Evolutionary conservation across 129 eudicot genomes (phyloP).

Genomic region (Helianthus tuberosus): DNA sequence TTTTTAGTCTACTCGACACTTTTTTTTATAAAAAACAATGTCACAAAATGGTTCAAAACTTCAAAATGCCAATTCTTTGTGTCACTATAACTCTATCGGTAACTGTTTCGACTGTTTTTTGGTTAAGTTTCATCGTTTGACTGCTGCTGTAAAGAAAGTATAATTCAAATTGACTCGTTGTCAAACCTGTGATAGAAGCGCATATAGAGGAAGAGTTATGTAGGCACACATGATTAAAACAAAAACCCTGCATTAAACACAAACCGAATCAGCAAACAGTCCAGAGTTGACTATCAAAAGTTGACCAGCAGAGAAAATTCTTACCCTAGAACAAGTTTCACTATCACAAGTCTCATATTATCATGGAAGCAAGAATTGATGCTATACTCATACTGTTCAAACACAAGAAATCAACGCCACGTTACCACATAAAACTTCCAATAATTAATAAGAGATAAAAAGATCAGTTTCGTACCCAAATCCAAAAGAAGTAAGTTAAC

Average conservation of each 20-base stretch:
- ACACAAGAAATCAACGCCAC: not conserved
- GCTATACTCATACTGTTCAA: slow-evolving; percentile 72
- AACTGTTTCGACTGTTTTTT: no score
- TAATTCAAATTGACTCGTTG: no score
- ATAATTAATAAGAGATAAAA: not conserved
- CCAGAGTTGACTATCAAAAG: not conserved
- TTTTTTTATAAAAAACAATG: no score
- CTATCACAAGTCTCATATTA: slow-evolving; percentile 41
- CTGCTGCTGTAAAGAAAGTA: no score
- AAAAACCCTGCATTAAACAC: slow-evolving; percentile 48
- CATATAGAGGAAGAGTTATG: slow-evolving; percentile 85
- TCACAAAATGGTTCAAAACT: no score
- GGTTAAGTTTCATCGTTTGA: no score
- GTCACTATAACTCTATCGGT: no score
- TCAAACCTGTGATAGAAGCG: slow-evolving; percentile 85
- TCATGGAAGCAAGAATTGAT: slow-evolving; percentile 83
- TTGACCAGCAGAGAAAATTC: not conserved
- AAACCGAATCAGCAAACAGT: slow-evolving; percentile 18
- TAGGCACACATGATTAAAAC: slow-evolving; percentile 80
- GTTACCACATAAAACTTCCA: not conserved
- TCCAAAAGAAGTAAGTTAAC: slow-evolving; percentile 86
- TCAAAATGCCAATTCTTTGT: no score
- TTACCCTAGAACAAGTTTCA: slow-evolving; percentile 72
- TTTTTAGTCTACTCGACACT: no score
- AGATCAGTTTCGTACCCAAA: slow-evolving; percentile 58